Base-by-base conservation (phyloP, 441 rosid genomes). In the Erodium moschatum region DNA sequence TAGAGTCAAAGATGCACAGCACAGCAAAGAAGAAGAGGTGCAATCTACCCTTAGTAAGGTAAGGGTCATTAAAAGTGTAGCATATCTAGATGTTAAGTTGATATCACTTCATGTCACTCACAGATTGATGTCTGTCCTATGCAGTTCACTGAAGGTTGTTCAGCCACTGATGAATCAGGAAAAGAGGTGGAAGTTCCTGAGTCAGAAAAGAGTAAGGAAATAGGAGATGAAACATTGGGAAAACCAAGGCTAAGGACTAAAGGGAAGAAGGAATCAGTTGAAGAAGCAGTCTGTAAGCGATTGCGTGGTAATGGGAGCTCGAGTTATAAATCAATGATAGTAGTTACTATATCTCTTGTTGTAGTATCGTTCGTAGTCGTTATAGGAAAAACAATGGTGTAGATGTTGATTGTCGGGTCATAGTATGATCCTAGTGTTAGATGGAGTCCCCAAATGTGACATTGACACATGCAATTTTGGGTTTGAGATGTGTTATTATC, bases 1-100 rank as follows among this genome's bases (percentile, higher is more conserved):
- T 29, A 27, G 40, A 29, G 38, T 12, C 0, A 11, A 5, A 27
- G 24, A 63, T 63, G 16, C 40, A 63, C 8, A 13, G 0, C 40
- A 12, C 7, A 13, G 50, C 60, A 11, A 42, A 0, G 70, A 74
- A 52, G 87, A 64, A 48, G 72, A 65, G 74, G 87, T 75, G 9
- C 84, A 86, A 60, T 88, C 93, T 35, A 78, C 76, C 52, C 29
- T 65, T 35, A 76, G 84, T 19, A 78, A 84, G 93, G 96, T 86
- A 74, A 62, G 72, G 60, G 50, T 77, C 21, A 65, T 66, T 18
- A 15, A 16, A 15, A 16, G 21, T 6, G 16, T 18, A 15, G 21
- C 24, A 11, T 54, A 6, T 54, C 9, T 54, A 16, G 9, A 54
- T 4, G 58, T 15, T n/a, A 54, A 54, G 20, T 54, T 54, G 19